phyloP scores from a whole-genome alignment of 257 asterid species.

The Lavandula angustifolia region DNA sequence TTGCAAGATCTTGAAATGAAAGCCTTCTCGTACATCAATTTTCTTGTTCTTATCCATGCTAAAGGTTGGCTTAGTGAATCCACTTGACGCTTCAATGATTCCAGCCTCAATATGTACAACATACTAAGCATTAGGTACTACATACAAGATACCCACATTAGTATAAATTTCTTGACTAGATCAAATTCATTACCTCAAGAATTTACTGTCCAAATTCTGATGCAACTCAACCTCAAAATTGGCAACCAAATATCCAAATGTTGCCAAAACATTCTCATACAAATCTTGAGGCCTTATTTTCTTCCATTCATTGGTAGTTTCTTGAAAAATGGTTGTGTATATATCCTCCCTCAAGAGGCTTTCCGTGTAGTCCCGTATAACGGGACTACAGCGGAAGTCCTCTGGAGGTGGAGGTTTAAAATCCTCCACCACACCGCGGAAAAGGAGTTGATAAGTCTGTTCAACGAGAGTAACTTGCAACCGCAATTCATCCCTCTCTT shows the following conservation, averaged over 20 bases:
- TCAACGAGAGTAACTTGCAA: conserved; percentile 45
- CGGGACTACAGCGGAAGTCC: not conserved
- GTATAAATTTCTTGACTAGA: not conserved
- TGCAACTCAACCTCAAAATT: conserved; percentile 46
- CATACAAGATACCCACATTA: too few relatives aligned
- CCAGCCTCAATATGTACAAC: conserved; percentile 47
- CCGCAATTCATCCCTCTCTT: conserved; percentile 38
- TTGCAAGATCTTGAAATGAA: conserved; percentile 64
- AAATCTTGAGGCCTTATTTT: not conserved
- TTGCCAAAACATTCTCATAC: conserved; percentile 31
- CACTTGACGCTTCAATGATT: conserved; percentile 44
- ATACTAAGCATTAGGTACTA: too few relatives aligned
- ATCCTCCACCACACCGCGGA: conserved; percentile 40
- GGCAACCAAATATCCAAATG: conserved; percentile 37
- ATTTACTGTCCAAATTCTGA: conserved; percentile 44
- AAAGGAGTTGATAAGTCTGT: conserved; percentile 44
- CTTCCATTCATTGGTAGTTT: not conserved
- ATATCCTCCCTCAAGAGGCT: conserved; percentile 46
- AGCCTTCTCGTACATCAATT: conserved; percentile 63
- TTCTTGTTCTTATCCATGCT: conserved; percentile 40
- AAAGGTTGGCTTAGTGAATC: conserved; percentile 39
- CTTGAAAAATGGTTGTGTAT: not conserved
- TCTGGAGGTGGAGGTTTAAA: not conserved
- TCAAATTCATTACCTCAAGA: conserved; percentile 49
- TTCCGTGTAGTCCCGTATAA: conserved; percentile 17